Percentiles rank a stretch among this genome's conserved stretches.
Evolutionary conservation across 2,329 filamentous ascomycete genomes (phyloP).

Genomic region (Penicillium nordicum): DNA sequence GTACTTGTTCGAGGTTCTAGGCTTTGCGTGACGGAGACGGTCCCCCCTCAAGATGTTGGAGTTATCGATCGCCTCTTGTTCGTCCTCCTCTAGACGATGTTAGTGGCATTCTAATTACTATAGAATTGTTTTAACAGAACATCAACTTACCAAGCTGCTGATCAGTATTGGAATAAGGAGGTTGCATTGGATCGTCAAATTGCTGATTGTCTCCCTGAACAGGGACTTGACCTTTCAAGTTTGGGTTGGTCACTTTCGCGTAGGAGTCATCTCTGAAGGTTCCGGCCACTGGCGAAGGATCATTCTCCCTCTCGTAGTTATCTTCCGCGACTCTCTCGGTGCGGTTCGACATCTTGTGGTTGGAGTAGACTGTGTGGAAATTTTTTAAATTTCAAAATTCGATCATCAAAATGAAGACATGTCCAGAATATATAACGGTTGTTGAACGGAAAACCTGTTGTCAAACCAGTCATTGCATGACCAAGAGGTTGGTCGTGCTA

Average conservation of each 20-base stretch:
- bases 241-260: conserved; percentile 15
- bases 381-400: too few relatives aligned
- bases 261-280: conserved; percentile 22
- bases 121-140: neutral
- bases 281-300: conserved; percentile 6
- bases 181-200: conserved; percentile 30
- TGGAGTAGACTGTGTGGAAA: too few relatives aligned
- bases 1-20: conserved; percentile 20
- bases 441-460: too few relatives aligned
- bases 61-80: conserved; percentile 20
- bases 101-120: neutral
- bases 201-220: conserved; percentile 24
- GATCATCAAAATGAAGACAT: too few relatives aligned
- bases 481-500: too few relatives aligned
- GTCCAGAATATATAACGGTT: too few relatives aligned
- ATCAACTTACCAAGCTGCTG: conserved; percentile 29
- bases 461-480: too few relatives aligned
- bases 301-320: conserved; percentile 7
- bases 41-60: conserved; percentile 23
- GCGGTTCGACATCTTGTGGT: neutral
- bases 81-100: conserved; percentile 15
- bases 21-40: conserved; percentile 25
- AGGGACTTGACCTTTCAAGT: conserved; percentile 20
- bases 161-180: conserved; percentile 27
- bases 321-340: conserved; percentile 7